Evolutionary conservation across 352 stramenopile species (phyloP), one percentile per base, ranked within the genome.

Genomic region (Pythium sp.): DNA sequence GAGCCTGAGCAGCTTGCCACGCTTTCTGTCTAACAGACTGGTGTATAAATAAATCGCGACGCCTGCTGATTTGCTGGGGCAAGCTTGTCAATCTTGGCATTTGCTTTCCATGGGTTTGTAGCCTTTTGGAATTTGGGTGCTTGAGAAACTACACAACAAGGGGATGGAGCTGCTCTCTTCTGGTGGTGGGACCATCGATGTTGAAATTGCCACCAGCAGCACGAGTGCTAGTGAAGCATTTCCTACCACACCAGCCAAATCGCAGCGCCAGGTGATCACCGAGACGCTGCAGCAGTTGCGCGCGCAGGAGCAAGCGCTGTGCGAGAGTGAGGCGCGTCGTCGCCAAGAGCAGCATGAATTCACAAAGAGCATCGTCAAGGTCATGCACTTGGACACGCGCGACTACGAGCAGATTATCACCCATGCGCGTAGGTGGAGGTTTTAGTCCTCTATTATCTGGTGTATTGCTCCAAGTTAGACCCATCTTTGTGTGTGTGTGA

Each of bases 371-470:
- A 57, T 89, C 28, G 66, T 86, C 59, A 74, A 80, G 12, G 56
- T 90, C 59, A 77, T 80, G 72, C 79, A 86, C 24, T 63, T 87
- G n/a, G 78, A 87, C 34, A 75, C 73, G 15, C 62, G 61, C 1
- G 78, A 88, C 65, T 68, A 75, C 47, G 43, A 41, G 22, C 70
- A 64, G 51, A 68, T 88, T 41, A 69, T 59, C 5, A 36, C 47
- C 1, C 78, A 87, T 34, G 72, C 77, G 24, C 73, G 80, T 90
- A 62, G 20, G 68, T 66, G 12, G 2, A 3, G 9, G 7, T 56
- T 20, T 5, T 47, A 6, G 2, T 41, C 34, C 34, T 43, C 36
- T 43, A 15, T 43, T 15, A 43, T 43, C 36, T 43, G 11, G 14
- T 5, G 36, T 9, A 43, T 3, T 3, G 11, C 0, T 43, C 14